Base-by-base conservation (phyloP, 169 alveolate genomes). In the Eimeria praecox region DNA sequence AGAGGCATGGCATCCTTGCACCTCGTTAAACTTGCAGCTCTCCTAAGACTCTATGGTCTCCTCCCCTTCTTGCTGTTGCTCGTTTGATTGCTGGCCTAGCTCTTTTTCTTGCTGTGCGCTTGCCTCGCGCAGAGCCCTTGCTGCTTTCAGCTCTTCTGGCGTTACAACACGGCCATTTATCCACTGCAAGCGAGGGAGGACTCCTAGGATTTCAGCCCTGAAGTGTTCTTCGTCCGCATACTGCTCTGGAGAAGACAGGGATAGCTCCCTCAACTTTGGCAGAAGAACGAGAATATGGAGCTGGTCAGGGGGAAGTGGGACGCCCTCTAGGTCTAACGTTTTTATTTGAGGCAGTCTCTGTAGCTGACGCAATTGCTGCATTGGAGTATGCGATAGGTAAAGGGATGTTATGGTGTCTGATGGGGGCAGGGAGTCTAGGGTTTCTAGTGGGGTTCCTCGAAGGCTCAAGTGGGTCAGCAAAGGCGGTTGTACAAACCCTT, bases 131-230 rank as follows among this genome's bases (percentile, higher is more conserved):
- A 83, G 82, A 22, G 94, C 89, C 69, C 56, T 83, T 49, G 96
- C 96, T 89, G 88, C 64, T 35, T 42, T 83, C 52, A 82, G 82
- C 77, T 93, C 96, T 46, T 82, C 90, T 4, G 96, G 16, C 8
- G 96, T 66, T 10, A 93, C 96, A 18, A 33, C 94, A n/a, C 69
- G 44, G 78, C 96, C 96, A 22, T 93, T 93, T 27, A 93, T 88
- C 88, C 93, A 64, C 27, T 82, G 75, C 44, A 93, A 80, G 10
- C 94, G 89, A 24, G 86, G 96, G 22, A 93, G 96, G 49, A 83
- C 52, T 82, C 71, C 59, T 10, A 93, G 62, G 12, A 93, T 35
- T 52, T 93, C 96, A 44, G 80, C 87, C 85, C 96, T 82, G 71
- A 93, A 93, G 44, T 82, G 75, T 6, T 93, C 96, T 24, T 93